Conservation (phyloP, 805 yeast species). For the Metschnikowia drakensbergensis region DNA sequence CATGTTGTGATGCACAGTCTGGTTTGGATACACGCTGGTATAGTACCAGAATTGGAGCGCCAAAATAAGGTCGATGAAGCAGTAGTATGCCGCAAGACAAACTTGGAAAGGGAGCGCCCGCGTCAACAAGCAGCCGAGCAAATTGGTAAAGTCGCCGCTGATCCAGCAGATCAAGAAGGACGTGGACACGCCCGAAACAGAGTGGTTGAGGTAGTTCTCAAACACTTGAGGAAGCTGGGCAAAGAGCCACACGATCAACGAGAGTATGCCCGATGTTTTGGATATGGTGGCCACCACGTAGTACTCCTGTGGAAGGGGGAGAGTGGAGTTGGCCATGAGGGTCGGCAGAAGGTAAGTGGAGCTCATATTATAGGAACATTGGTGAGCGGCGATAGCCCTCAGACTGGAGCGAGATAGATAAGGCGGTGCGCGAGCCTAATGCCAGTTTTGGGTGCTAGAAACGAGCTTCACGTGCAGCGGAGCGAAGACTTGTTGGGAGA, state of each 20-base stretch:
- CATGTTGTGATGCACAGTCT: slow-evolving; percentile 38
- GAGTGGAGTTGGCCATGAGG: slow-evolving; percentile 8
- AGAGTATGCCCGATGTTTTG: slow-evolving; percentile 19
- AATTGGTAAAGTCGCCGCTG: slow-evolving; percentile 42
- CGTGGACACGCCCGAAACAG: slow-evolving; percentile 34
- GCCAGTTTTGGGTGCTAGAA: too few species aligned
- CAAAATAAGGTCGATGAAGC: slow-evolving; percentile 29
- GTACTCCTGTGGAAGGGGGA: slow-evolving; percentile 13
- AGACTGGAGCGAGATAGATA: not conserved
- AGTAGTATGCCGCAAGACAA: slow-evolving; percentile 66
- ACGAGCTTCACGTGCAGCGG: not conserved
- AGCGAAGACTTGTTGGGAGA: too few species aligned
- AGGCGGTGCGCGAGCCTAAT: not conserved
- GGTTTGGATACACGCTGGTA: slow-evolving; percentile 20
- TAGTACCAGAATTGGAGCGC: slow-evolving; percentile 20
- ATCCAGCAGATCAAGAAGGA: slow-evolving; percentile 34
- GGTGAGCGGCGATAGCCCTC: not conserved
- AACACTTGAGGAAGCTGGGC: slow-evolving; percentile 30
- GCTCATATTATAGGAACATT: slow-evolving; percentile 6
- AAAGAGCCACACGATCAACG: slow-evolving; percentile 25
- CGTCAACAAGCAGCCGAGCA: slow-evolving; percentile 72
- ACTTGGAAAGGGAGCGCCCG: slow-evolving; percentile 79
- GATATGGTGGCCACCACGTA: slow-evolving; percentile 11
- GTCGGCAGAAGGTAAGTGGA: slow-evolving; percentile 1
- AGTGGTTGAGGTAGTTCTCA: slow-evolving; percentile 29